These are phyloP conservation scores for Chrysanthemum lavandulifolium DNA, from an alignment of 129 eudicot species.

Conservation along the genomic window DNA sequence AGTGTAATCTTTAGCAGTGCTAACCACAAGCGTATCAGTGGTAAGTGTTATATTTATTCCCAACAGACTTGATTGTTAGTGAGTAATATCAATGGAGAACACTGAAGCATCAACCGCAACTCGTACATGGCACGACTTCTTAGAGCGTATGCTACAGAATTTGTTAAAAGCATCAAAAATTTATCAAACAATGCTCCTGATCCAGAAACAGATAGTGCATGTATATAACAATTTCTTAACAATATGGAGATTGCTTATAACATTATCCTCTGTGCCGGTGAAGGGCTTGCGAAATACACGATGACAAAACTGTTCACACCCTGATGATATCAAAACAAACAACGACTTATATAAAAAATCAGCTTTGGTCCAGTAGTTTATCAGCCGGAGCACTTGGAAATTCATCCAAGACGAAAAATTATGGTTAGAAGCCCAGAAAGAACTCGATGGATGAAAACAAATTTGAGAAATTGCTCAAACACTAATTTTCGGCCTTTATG, in stretches of 20 bases:
- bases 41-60: no score
- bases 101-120: conserved; percentile 76
- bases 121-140: conserved; percentile 86
- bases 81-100: conserved; percentile 50
- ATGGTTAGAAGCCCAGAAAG: conserved; percentile 89
- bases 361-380: conserved; percentile 70
- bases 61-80: not conserved
- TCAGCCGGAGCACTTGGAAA: conserved; percentile 78
- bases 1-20: no score
- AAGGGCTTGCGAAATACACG: conserved; percentile 85
- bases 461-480: conserved; percentile 53
- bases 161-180: conserved; percentile 80
- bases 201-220: conserved; percentile 74
- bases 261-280: conserved; percentile 57
- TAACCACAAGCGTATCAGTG: no score
- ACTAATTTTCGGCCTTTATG: conserved; percentile 50
- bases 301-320: conserved; percentile 76
- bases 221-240: conserved; percentile 65
- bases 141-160: conserved; percentile 63
- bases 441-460: conserved; percentile 85
- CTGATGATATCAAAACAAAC: conserved; percentile 63
- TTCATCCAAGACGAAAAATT: conserved; percentile 66
- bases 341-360: conserved; percentile 62
- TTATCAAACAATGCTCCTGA: conserved; percentile 67
- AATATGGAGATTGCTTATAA: conserved; percentile 82